phyloP scores from a whole-genome alignment of 129 eudicot species.

The Heracleum sosnowskyi region DNA sequence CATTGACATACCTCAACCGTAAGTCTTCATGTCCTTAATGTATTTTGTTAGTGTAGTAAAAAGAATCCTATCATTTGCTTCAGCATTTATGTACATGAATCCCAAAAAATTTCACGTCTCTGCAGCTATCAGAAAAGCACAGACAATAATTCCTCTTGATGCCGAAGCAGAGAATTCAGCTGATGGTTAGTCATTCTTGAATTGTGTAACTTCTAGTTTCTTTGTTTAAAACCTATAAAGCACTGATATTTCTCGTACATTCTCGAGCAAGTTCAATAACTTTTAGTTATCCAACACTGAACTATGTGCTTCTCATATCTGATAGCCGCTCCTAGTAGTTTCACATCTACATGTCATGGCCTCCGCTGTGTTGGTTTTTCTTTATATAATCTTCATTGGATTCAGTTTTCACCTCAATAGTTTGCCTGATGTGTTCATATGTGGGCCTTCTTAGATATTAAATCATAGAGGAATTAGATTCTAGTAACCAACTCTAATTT shows the following conservation, averaged over 20 bases:
- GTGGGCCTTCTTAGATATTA: neutral
- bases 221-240: neutral
- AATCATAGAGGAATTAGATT: neutral
- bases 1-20: conserved; percentile 71
- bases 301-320: no score
- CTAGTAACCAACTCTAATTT: neutral
- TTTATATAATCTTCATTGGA: neutral
- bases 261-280: neutral
- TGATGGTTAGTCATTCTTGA: conserved; percentile 28
- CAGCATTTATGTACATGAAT: neutral
- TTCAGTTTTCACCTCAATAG: neutral
- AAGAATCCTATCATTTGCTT: neutral
- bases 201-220: neutral
- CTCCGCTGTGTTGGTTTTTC: neutral
- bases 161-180: conserved; percentile 25
- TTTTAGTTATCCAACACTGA: no score
- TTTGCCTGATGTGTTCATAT: neutral
- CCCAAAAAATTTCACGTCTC: neutral
- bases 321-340: no score
- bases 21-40: conserved; percentile 24
- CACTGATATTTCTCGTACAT: neutral
- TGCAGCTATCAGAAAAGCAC: conserved; percentile 55
- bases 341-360: no score
- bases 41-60: neutral
- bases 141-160: conserved; percentile 36